Evolutionary conservation across 768 basidiomycete genomes (phyloP), one percentile per base, ranked within the genome.

Genomic region (Boletus vermiculosoides): DNA sequence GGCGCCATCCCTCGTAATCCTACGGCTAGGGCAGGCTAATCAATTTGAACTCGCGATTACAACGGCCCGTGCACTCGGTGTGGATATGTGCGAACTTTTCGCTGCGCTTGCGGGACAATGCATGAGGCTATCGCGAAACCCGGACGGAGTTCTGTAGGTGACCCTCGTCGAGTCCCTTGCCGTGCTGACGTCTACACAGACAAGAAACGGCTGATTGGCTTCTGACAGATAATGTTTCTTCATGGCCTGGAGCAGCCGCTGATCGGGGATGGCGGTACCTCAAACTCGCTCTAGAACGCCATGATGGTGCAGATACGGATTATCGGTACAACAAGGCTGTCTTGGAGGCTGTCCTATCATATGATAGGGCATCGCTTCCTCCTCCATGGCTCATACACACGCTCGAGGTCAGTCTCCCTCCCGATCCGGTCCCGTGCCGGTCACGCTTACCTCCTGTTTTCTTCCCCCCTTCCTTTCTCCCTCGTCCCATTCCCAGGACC

Each of bases 241-340:
- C 89, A 0, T 96, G 96, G 88, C 81, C 88, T 20, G 95, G 95
- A 5, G 82, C 88, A 7, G 77, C 86, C 18, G 81, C 85, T 36
- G 87, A 91, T 61, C 83, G 90, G 59, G 93, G 87, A 5, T 94
- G 94, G 91, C 82, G 89, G 66, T 94, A 94, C 70, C 80, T 99
- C 45, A 88, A 92, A 60, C 80, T 85, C 61, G 82, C 87, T 20
- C 77, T 98, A 58, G 83, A 87, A 55, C 83, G 87, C 47, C 83
- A 97, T 63, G 96, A 99, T 67, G 77, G 77, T 12, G 64, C 76
- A 20, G 81, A 84, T 50, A 90, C 84, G 15, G 86, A 92, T 67
- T 86, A 81, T 73, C 80, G 79, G 55, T 96, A 97, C 69, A 81
- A 82, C 47, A 90, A 92, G 65, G 81, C 84, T 23, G 82, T 84